Base-by-base conservation (phyloP, 1,284 basidiomycete species). In the Sanghuangporus baumii region DNA sequence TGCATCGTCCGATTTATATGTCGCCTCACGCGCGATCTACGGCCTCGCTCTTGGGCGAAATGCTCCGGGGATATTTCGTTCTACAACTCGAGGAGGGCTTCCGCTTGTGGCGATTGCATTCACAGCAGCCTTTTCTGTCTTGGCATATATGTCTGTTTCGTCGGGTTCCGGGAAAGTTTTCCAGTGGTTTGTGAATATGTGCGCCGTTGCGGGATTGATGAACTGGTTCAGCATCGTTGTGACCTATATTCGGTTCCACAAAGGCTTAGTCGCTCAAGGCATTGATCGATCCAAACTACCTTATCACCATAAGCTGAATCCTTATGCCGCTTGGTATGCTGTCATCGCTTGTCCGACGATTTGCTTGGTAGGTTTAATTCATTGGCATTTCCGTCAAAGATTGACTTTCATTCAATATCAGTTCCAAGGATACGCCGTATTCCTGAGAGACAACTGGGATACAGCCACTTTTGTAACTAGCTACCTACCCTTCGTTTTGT, bases 121-220 rank as follows among this genome's bases (percentile, higher is more conserved):
- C 70, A 87, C 84, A 68, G 78, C 87, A 16, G 64, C 75, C 14
- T 93, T 97, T 70, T 81, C 85, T 9, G 70, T 83, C 6, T 82
- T 96, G 8, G 83, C 89, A 1, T 95, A 82, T 74, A 88, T 91
- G 78, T 86, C 82, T 46, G 77, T 89, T 59, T 81, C 77, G 40
- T 74, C 71, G 47, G 83, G 81, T 57, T 81, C 88, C 5, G 86
- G 87, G 47, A 78, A 73, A 50, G 89, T 93, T 41, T 93, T 96
- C 72, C 74, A 75, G 34, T 94, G 89, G 86, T 87, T 94, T 68
- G 72, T 85, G 52, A 90, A 88, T 75, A 86, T 93, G 86, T 88
- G 83, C 23, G 69, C 83, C 40, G 70, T 85, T n/a, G 79, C 81
- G 8, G 88, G 87, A 48, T 73, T 89, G 59, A 79, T 92, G 76